phyloP scores from a whole-genome alignment of 1,284 basidiomycete genomes.

The Fistulina hepatica region DNA sequence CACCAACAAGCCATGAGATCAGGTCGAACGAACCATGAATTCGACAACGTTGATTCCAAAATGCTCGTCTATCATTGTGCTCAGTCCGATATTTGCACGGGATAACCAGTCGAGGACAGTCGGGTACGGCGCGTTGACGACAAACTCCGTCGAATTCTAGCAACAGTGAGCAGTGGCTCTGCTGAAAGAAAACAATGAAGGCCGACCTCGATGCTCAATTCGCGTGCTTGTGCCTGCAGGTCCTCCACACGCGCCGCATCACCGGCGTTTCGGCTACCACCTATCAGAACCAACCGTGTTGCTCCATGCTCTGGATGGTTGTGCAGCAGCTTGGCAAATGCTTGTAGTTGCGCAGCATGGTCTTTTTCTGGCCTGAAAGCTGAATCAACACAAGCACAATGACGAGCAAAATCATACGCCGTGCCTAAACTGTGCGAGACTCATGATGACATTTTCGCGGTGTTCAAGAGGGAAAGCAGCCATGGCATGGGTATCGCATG shows the following conservation, averaged over 20 bases:
- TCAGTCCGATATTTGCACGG: slow-evolving; percentile 74
- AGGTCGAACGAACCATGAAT: slow-evolving; percentile 66
- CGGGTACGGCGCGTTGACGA: slow-evolving; percentile 76
- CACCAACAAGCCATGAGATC: slow-evolving; percentile 4
- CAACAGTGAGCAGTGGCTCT: slow-evolving; percentile 1
- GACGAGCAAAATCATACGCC: slow-evolving; percentile 13
- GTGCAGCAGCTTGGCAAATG: slow-evolving; percentile 55
- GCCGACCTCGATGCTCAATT: slow-evolving; percentile 56
- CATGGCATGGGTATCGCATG: slow-evolving; percentile 81
- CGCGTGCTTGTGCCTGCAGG: slow-evolving; percentile 47
- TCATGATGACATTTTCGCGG: slow-evolving; percentile 64
- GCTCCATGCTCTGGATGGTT: slow-evolving; percentile 46
- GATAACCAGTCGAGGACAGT: slow-evolving; percentile 63
- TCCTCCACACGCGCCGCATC: slow-evolving; percentile 65
- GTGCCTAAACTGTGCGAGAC: slow-evolving; percentile 87
- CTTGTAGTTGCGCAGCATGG: slow-evolving; percentile 70
- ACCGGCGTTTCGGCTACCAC: slow-evolving; percentile 69
- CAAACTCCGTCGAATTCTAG: slow-evolving; percentile 65
- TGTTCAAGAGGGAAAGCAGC: slow-evolving; percentile 47
- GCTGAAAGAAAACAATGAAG: not conserved
- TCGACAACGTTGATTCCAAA: slow-evolving; percentile 99
- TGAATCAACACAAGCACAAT: not conserved
- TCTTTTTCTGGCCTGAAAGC: slow-evolving; percentile 86
- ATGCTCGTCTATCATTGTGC: slow-evolving; percentile 98
- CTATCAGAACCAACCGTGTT: slow-evolving; percentile 60